Evolutionary conservation across 208 protist genomes (phyloP).

Genomic region (Porcisia hertigi): DNA sequence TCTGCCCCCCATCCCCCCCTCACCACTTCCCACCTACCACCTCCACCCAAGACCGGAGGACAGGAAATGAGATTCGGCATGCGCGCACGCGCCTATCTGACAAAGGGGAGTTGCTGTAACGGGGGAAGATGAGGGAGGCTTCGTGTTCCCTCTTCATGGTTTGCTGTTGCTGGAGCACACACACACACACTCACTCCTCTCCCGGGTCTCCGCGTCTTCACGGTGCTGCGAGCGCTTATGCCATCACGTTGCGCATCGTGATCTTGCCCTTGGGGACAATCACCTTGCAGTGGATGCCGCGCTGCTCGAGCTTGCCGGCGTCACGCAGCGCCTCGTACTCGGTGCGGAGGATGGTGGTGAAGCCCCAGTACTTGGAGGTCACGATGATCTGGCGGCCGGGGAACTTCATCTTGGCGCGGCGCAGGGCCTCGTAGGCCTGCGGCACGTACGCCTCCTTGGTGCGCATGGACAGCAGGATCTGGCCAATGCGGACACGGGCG

Average conservation of each 20-base stretch:
- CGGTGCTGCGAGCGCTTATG: slow-evolving; percentile 17
- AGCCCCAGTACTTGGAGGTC: slow-evolving; percentile 86
- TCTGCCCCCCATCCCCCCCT: no score
- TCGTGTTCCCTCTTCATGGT: no score
- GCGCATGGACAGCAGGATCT: slow-evolving; percentile 98
- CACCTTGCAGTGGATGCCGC: slow-evolving; percentile 71
- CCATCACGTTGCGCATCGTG: slow-evolving; percentile 65
- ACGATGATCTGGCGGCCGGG: slow-evolving; percentile 73
- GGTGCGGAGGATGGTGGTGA: slow-evolving; percentile 76
- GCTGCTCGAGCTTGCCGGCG: slow-evolving; percentile 68
- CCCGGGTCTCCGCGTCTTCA: not conserved
- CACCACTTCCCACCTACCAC: fast-evolving
- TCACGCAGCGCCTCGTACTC: slow-evolving; percentile 72
- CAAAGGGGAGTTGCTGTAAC: no score
- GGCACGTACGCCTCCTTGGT: slow-evolving; percentile 79
- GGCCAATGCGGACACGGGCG: slow-evolving; percentile 97
- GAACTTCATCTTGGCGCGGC: slow-evolving; percentile 87
- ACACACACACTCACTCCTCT: not conserved
- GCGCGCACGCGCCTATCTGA: no score
- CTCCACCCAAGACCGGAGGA: no score
- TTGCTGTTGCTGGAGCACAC: not conserved
- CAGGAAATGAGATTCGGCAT: no score
- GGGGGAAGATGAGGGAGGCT: no score
- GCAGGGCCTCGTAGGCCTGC: slow-evolving; percentile 75
- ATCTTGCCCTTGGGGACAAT: slow-evolving; percentile 84